These are phyloP conservation scores for Trichoderma sp. DNA, from an alignment of 2,329 filamentous ascomycete species.

Conservation along the genomic window DNA sequence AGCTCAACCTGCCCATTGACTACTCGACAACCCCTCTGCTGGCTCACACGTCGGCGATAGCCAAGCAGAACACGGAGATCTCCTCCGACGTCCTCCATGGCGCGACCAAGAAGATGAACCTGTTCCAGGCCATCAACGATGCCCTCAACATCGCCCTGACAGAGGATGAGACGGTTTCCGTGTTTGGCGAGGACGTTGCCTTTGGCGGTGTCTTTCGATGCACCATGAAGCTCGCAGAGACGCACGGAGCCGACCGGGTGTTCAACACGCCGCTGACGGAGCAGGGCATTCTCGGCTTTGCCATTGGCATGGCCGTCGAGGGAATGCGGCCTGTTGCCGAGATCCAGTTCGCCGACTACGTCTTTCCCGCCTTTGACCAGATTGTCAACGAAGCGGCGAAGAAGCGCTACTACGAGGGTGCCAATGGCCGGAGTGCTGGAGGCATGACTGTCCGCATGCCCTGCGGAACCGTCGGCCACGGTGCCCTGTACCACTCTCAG, in stretches of 20 bases:
- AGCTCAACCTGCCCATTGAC: conserved; percentile 82
- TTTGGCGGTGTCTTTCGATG: conserved; percentile 97
- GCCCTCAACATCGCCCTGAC: conserved; percentile 79
- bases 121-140: conserved; percentile 92
- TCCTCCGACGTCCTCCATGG: conserved; percentile 61
- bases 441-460: conserved; percentile 89
- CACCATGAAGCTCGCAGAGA: conserved; percentile 84
- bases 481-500: conserved; percentile 83
- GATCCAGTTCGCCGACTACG: conserved; percentile 94
- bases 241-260: conserved; percentile 82
- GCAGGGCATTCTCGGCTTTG: conserved; percentile 92
- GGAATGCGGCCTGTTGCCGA: conserved; percentile 92
- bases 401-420: conserved; percentile 71
- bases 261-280: conserved; percentile 96
- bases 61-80: conserved; percentile 71
- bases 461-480: conserved; percentile 84
- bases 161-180: conserved; percentile 78
- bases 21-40: conserved; percentile 80
- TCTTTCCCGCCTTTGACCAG: conserved; percentile 91
- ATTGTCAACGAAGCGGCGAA: conserved; percentile 92
- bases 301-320: conserved; percentile 83
- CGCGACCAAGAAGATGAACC: conserved; percentile 81
- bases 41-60: conserved; percentile 71
- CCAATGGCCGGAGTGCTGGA: conserved; percentile 59
- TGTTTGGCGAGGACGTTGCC: conserved; percentile 96